Percentiles rank a stretch among this genome's conserved stretches.
These are phyloP conservation scores for Cadophora sp. DNA, from an alignment of 2,329 filamentous ascomycete species.

Conservation along the genomic window DNA sequence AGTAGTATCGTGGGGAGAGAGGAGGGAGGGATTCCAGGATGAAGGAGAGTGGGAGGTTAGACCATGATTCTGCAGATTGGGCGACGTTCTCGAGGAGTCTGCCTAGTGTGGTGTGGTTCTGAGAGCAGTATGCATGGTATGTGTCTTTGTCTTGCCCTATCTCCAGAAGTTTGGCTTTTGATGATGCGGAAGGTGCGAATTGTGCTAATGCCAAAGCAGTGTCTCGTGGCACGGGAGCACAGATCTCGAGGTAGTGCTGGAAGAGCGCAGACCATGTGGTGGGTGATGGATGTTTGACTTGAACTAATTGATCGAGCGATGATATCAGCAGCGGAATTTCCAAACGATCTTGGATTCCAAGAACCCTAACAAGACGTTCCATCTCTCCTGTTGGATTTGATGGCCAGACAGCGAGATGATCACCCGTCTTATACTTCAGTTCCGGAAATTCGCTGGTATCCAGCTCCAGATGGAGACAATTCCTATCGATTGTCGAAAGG, in stretches of 20 bases:
- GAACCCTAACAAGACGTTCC: slow-evolving; percentile 25
- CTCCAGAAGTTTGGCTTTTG: slow-evolving; percentile 29
- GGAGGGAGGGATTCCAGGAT: slow-evolving; percentile 62
- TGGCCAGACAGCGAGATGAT: slow-evolving; percentile 39
- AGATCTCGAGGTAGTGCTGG: slow-evolving; percentile 55
- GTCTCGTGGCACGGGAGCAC: slow-evolving; percentile 50
- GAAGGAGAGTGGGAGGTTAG: slow-evolving; percentile 56
- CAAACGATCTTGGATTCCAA: slow-evolving; percentile 23
- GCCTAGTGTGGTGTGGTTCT: slow-evolving; percentile 29
- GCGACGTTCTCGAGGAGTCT: slow-evolving; percentile 24
- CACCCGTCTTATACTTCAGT: slow-evolving; percentile 40
- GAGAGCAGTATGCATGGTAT: slow-evolving; percentile 24
- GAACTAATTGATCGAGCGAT: slow-evolving; percentile 18
- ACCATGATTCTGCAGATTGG: slow-evolving; percentile 40
- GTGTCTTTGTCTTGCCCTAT: slow-evolving; percentile 25
- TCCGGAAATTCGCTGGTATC: slow-evolving; percentile 31
- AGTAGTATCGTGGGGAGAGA: slow-evolving; percentile 66
- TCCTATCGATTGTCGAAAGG: slow-evolving; percentile 28
- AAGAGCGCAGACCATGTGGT: slow-evolving; percentile 48
- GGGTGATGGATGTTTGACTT: slow-evolving; percentile 31
- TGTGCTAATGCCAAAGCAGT: slow-evolving; percentile 47
- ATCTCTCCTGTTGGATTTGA: slow-evolving; percentile 34
- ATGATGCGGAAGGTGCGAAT: slow-evolving; percentile 48
- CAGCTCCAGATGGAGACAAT: slow-evolving; percentile 38
- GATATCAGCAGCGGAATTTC: slow-evolving; percentile 27